Base-by-base conservation (phyloP, 169 alveolate genomes). In the Perkinsus chesapeaki region DNA sequence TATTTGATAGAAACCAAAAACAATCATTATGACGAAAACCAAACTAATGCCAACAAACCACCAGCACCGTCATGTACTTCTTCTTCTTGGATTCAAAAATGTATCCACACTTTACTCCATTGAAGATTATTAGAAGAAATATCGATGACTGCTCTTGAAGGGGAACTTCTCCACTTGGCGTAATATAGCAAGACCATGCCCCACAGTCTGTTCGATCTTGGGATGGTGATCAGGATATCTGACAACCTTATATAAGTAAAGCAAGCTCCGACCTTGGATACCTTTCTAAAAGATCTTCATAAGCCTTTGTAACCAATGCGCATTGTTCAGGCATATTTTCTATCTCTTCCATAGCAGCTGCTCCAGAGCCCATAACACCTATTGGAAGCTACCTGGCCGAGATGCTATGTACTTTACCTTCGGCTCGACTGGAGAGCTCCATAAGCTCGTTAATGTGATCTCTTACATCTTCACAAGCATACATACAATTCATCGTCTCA, bases 201-300 rank as follows among this genome's bases (percentile, higher is more conserved):
- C 93, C 39, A 91, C 93, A n/a, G 82, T n/a, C 73, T 91, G 93
- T 39, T 91, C 93, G 73, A 91, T 37, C 73, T 91, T 91, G 39
- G 93, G 93, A 47, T 91, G 47, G 82, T 39, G 38, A 39, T 91
- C 93, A 0, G 93, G 93, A 39, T 91, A 91, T 27, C 48, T 31
- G 10, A 3, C 31, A 5, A 38, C n/a, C n/a, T n/a, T n/a, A n/a
- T n/a, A n/a, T n/a, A n/a, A n/a, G n/a, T n/a, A n/a, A n/a, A n/a
- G n/a, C n/a, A n/a, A n/a, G n/a, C n/a, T n/a, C n/a, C n/a, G n/a
- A n/a, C n/a, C n/a, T n/a, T n/a, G n/a, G n/a, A 43, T 23, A 60
- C 82, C 82, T 60, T 23, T 7, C 82, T 27, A 1, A 34, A 16
- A 60, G 82, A 23, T 60, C 82, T 16, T 60, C 82, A 34, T 60